Base-by-base conservation (phyloP, 1,139 yeast species). In the Suhomyces bokatorum region DNA sequence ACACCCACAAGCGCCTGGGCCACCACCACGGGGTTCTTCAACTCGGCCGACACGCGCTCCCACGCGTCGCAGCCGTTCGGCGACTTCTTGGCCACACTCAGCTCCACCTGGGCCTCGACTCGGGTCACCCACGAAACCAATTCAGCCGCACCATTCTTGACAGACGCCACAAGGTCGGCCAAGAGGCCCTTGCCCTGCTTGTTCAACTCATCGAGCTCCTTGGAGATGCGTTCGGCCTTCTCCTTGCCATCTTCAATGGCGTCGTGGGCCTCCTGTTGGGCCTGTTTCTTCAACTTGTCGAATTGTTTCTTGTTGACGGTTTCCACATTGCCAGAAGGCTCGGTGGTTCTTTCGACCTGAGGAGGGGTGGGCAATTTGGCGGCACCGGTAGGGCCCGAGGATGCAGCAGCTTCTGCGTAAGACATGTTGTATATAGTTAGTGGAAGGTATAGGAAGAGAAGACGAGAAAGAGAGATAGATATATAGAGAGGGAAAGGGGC, bases 11-110 rank as follows among this genome's bases (percentile, higher is more conserved):
- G 66, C 2, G 75, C 62, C 62, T 82, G 86, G 32, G 78, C 63
- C 17, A 78, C 65, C 41, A 83, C 85, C 13, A 78, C 85, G 1
- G 88, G 88, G 66, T 83, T 81, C 58, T 80, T 73, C 52, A 82
- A 67, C 59, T 80, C 83, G 12, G 39, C 42, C 31, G 40, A 36
- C 12, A 50, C 40, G 15, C 40, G 45, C 14, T 36, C 35, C 14
- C 44, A 42, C 17, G 28, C 45, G 13, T 24, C 16, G 31, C 32
- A 28, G 17, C n/a, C n/a, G n/a, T 9, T 13, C 32, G 32, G 16
- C 15, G 32, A 30, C 14, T 17, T 2, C 24, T 20, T 20, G 24
- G 5, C 37, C 15, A 39, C 50, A 6, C 29, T 32, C n/a, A 31
- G 14, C 9, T 39, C 37, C 17, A 29, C 35, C 14, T 30, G 24